Conservation (phyloP, 768 basidiomycete genomes). For the Gyrodon lividus region DNA sequence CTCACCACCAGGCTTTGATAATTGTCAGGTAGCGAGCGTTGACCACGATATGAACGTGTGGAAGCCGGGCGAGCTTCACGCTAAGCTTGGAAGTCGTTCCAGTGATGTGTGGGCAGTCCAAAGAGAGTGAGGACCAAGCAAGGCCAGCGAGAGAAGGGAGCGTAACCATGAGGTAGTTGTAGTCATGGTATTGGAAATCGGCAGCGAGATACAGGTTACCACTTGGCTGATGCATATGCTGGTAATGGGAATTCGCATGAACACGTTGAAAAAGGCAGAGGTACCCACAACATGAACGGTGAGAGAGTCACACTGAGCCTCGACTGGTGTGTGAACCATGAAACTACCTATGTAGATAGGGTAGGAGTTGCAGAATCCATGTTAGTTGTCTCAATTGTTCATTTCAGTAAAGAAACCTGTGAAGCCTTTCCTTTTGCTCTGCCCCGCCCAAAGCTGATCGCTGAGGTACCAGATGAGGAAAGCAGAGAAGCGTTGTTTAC, state of each 20-base stretch:
- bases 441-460: neutral
- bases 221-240: neutral
- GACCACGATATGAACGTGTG: neutral
- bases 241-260: too few species aligned
- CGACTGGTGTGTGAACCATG: too few species aligned
- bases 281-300: too few species aligned
- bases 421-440: neutral
- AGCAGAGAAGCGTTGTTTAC: conserved; percentile 26
- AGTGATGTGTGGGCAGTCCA: neutral
- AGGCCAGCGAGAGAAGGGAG: neutral
- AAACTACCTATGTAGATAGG: too few species aligned
- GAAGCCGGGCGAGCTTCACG: neutral
- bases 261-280: too few species aligned
- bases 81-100: neutral
- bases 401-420: neutral
- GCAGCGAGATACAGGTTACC: neutral
- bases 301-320: too few species aligned
- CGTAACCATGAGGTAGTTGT: neutral
- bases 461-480: conserved; percentile 12
- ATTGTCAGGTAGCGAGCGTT: neutral
- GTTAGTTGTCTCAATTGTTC: too few species aligned
- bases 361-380: too few species aligned
- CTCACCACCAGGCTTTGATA: neutral
- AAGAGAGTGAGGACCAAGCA: neutral
- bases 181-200: neutral